Evolutionary conservation across 176 grass and related monocot genomes (phyloP).

Genomic region (Leersia perrieri): DNA sequence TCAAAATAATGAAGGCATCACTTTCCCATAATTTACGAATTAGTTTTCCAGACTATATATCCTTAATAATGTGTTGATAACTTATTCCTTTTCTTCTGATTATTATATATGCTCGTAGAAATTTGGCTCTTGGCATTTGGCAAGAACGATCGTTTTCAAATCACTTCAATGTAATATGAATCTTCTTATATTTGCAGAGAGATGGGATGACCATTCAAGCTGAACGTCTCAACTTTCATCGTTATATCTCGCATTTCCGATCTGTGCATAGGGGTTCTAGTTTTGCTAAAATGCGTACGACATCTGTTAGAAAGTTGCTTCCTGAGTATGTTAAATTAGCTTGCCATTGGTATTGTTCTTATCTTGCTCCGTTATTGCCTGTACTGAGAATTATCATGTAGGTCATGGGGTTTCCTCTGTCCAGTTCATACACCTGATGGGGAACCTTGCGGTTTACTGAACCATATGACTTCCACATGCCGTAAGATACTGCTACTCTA

Average conservation of each 20-base stretch:
- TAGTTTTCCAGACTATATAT: not conserved
- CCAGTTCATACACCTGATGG: constrained; percentile 97
- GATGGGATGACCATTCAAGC: constrained; percentile 90
- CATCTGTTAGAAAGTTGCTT: constrained; percentile 88
- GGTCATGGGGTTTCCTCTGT: constrained; percentile 95
- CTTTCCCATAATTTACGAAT: not conserved
- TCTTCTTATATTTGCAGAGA: constrained; percentile 58
- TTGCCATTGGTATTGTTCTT: constrained; percentile 23
- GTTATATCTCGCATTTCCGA: constrained; percentile 91
- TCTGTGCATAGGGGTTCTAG: constrained; percentile 88
- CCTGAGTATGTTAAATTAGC: constrained; percentile 68
- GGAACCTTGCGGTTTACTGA: constrained; percentile 87
- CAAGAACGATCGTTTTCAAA: not conserved
- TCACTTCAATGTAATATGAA: constrained; percentile 16
- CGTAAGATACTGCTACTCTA: constrained; percentile 58
- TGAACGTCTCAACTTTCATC: constrained; percentile 83
- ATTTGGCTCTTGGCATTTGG: constrained; percentile 9
- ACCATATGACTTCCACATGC: constrained; percentile 86
- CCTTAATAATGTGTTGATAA: not conserved
- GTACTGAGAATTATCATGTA: constrained; percentile 38
- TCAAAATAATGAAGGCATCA: not conserved
- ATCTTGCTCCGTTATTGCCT: constrained; percentile 12
- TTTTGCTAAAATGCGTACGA: constrained; percentile 96
- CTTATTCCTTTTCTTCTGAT: not conserved
- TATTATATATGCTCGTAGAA: constrained; percentile 9